phyloP scores from a whole-genome alignment of 805 yeast genomes.

The Wickerhamiella parazyma region DNA sequence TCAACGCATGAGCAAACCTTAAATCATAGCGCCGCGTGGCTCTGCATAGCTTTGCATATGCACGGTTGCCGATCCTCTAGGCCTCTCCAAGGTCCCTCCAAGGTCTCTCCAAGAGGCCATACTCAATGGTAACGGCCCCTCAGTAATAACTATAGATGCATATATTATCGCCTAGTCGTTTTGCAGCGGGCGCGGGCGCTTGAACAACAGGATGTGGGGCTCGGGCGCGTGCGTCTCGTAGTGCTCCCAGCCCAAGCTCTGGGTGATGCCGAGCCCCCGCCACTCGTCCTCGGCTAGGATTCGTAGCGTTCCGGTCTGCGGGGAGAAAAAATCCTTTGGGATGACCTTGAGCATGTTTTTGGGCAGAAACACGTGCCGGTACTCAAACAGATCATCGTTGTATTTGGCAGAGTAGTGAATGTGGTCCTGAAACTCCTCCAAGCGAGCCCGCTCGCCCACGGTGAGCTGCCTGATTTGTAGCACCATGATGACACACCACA shows the following conservation, averaged over 20 bases:
- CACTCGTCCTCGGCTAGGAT: constrained; percentile 91
- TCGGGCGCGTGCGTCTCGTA: constrained; percentile 98
- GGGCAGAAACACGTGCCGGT: constrained; percentile 94
- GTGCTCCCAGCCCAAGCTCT: constrained; percentile 94
- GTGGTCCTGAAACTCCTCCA: constrained; percentile 81
- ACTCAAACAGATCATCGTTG: constrained; percentile 83
- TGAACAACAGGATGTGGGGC: constrained; percentile 87
- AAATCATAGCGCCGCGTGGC: no score
- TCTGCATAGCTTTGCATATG: background rate
- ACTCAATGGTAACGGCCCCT: no score
- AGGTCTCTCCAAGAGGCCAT: background rate
- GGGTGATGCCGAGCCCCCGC: constrained; percentile 97
- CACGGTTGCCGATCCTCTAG: no score
- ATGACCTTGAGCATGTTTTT: constrained; percentile 88
- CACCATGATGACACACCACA: constrained; percentile 2
- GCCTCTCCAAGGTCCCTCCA: background rate
- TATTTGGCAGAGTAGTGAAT: constrained; percentile 87
- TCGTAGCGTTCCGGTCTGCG: constrained; percentile 86
- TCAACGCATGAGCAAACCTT: background rate
- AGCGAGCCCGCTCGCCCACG: constrained; percentile 70
- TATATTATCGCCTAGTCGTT: background rate
- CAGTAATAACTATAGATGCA: background rate
- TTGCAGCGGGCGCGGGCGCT: constrained; percentile 24
- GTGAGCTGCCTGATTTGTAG: constrained; percentile 45
- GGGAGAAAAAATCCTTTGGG: constrained; percentile 86